Conservation (phyloP, 495 filamentous ascomycete species). For the Clavariopsis aquatica region DNA sequence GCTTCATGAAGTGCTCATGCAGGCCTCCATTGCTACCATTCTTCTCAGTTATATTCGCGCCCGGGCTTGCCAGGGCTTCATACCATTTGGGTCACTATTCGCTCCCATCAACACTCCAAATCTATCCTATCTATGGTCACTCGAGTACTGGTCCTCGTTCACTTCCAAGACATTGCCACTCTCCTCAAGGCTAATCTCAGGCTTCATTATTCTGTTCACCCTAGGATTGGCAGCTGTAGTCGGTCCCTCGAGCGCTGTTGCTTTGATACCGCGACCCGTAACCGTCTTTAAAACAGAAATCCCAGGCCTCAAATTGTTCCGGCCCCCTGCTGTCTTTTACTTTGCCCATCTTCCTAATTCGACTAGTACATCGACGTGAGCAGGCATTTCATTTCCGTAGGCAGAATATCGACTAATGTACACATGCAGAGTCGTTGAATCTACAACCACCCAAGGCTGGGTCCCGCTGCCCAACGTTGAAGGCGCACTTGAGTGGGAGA, state of each 20-base stretch:
- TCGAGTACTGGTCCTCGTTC: conserved; percentile 13
- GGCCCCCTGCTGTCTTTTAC: background rate
- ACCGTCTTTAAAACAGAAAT: background rate
- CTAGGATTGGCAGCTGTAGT: background rate
- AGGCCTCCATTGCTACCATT: background rate
- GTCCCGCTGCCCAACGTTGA: background rate
- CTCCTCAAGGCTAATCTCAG: background rate
- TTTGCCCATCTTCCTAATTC: background rate
- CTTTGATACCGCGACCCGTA: background rate
- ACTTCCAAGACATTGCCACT: background rate
- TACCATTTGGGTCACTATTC: conserved; percentile 6
- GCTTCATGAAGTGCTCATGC: conserved; percentile 2
- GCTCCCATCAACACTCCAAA: conserved; percentile 1
- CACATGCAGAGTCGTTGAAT: background rate
- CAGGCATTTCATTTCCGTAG: background rate
- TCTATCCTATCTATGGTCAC: conserved; percentile 1
- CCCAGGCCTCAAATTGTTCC: background rate
- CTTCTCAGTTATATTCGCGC: conserved; percentile 1
- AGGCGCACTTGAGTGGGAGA: background rate
- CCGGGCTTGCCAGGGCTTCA: background rate
- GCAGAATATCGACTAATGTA: background rate
- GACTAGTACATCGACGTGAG: background rate
- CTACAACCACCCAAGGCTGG: background rate
- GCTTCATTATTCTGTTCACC: background rate
- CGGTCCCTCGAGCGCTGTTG: background rate